Percentiles rank a stretch among this genome's conserved stretches.
Conservation (phyloP, 495 filamentous ascomycete genomes). For the Emericellopsis terricola region DNA sequence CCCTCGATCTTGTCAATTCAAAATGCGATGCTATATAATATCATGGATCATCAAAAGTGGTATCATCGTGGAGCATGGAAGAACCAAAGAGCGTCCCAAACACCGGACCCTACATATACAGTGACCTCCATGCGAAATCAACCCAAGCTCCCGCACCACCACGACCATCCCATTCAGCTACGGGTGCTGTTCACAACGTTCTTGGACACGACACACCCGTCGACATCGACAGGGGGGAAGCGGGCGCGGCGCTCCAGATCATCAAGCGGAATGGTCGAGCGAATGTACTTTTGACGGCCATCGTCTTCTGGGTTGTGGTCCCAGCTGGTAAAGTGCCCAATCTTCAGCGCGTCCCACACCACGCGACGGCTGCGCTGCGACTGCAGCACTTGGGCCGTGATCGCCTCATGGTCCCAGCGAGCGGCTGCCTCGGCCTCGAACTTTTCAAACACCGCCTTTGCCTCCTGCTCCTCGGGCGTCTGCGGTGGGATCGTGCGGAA, state of each 20-base stretch:
- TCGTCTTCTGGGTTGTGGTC: constrained; percentile 61
- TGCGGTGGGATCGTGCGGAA: constrained; percentile 15
- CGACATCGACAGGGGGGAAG: constrained; percentile 44
- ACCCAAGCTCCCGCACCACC: too few species aligned
- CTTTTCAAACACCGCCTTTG: constrained; percentile 27
- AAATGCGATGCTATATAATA: too few species aligned
- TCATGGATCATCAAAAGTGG: too few species aligned
- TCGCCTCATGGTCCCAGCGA: constrained; percentile 58
- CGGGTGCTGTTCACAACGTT: neutral
- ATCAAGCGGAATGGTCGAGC: constrained; percentile 47
- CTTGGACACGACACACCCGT: constrained; percentile 22
- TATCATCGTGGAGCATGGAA: too few species aligned
- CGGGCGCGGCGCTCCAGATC: constrained; percentile 48
- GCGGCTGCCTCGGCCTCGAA: constrained; percentile 47
- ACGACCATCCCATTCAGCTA: too few species aligned
- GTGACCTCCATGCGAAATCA: too few species aligned
- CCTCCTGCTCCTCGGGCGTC: constrained; percentile 20
- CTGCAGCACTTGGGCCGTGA: constrained; percentile 46
- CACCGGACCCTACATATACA: too few species aligned
- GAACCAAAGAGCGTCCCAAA: too few species aligned
- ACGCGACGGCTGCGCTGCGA: constrained; percentile 56
- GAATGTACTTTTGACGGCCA: constrained; percentile 56
- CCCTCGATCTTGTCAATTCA: too few species aligned
- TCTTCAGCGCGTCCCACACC: constrained; percentile 55
- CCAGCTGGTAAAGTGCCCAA: constrained; percentile 54